A percentile compares a stretch with the other conserved stretches of the same genome.
phyloP scores from a whole-genome alignment of 2,329 filamentous ascomycete species.

The Trichoderma koningiopsis region DNA sequence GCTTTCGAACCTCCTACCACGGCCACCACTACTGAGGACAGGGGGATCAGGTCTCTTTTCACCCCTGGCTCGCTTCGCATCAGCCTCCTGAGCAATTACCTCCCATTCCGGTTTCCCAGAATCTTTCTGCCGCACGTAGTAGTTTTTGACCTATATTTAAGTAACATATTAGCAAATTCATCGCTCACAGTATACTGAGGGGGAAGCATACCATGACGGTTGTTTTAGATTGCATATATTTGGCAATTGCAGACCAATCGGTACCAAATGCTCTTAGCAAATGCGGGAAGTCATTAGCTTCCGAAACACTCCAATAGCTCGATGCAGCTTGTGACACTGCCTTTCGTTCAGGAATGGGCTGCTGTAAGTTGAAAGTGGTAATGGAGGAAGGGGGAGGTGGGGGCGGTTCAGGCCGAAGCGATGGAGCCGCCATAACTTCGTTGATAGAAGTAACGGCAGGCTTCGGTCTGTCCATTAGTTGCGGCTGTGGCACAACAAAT shows the following conservation, averaged over 20 bases:
- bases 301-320: conserved; percentile 86
- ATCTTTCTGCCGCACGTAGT: conserved; percentile 65
- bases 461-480: conserved; percentile 42
- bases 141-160: conserved; percentile 65
- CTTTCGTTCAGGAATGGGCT: conserved; percentile 50
- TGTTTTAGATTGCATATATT: conserved; percentile 81
- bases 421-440: conserved; percentile 60
- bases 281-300: conserved; percentile 74
- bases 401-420: conserved; percentile 57
- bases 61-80: conserved; percentile 56
- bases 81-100: conserved; percentile 60
- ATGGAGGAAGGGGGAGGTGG: conserved; percentile 50
- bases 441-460: conserved; percentile 45
- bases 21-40: conserved; percentile 51
- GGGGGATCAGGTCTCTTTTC: conserved; percentile 64
- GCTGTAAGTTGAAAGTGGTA: conserved; percentile 54
- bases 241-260: conserved; percentile 74
- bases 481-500: conserved; percentile 39
- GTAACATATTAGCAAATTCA: neutral
- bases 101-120: conserved; percentile 62
- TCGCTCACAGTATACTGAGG: neutral
- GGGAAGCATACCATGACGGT: conserved; percentile 71
- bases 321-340: conserved; percentile 64
- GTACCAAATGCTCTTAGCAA: conserved; percentile 75
- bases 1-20: conserved; percentile 54